Base-by-base conservation (phyloP, 257 asterid species). In the Paulownia fortunei region DNA sequence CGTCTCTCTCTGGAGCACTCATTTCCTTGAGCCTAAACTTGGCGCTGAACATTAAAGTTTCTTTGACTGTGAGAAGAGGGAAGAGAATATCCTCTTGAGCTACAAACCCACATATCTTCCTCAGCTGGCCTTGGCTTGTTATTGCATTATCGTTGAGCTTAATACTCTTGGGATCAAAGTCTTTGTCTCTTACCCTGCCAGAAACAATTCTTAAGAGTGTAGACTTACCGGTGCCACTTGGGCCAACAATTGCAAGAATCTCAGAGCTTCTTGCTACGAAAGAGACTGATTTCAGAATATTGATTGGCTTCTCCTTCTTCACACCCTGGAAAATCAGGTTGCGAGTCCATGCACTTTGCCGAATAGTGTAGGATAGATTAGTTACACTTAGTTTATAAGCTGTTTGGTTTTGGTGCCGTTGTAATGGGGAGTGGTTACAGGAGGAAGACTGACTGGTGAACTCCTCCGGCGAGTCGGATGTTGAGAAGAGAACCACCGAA, bases 211-310 rank as follows among this genome's bases (percentile, higher is more conserved):
- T 84, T 39, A 90, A 51, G 63, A 93, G 91, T 1, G 97, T 86
- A 7, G 97, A 93, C 77, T 91, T 93, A 7, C 97, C 98, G 0
- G 98, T 91, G 16, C 98, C 98, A 42, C 98, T 91, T 0, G 98
- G 97, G 84, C 98, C 98, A 0, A 90, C 94, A 2, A 93, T 73
- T 0, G 97, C 96, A 27, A 90, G 83, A 81, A 92, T 80, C 82
- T 90, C 94, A 0, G 92, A 87, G 80, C 89, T 84, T 82, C 88
- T 88, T 10, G 97, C 96, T 0, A 83, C 63, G 64, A 93, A 92
- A 69, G 92, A 86, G 69, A 91, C 90, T 0, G 97, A 91, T 79
- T 89, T 93, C 46, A 93, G 86, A 18, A 93, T 87, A 56, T 55
- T 61, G 80, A 85, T 76, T 0, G 91, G 74, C 78, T 81, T 78